Percentiles rank a stretch among this genome's conserved stretches.
Evolutionary conservation across 441 rosid species (phyloP).

Genomic region (Bruguiera hainesii): DNA sequence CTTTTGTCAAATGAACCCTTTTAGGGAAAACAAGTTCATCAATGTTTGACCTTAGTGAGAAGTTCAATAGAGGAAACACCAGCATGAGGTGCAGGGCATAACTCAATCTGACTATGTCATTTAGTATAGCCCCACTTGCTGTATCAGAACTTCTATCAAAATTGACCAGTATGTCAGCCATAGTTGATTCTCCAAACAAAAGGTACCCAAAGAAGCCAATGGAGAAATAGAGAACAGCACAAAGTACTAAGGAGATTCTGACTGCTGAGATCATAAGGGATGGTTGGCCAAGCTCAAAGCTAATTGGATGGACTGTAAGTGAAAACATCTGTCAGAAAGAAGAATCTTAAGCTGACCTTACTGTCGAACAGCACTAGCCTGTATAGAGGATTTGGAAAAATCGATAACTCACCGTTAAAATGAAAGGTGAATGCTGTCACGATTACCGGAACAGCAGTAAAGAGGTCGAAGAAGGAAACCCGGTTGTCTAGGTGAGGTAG

Average conservation of each 20-base stretch:
- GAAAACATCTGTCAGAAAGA: not conserved
- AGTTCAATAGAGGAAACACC: constrained; percentile 80
- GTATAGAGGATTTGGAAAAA: not conserved
- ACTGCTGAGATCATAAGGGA: constrained; percentile 60
- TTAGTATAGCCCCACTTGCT: constrained; percentile 46
- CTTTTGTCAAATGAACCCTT: constrained; percentile 34
- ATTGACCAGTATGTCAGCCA: constrained; percentile 75
- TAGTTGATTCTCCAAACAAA: constrained; percentile 63
- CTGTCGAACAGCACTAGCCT: not conserved
- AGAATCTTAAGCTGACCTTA: not conserved
- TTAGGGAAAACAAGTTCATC: constrained; percentile 62
- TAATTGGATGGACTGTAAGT: constrained; percentile 77
- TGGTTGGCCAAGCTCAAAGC: constrained; percentile 61
- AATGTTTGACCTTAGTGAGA: constrained; percentile 61
- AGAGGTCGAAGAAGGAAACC: constrained; percentile 61
- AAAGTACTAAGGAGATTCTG: constrained; percentile 52
- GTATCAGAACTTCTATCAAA: constrained; percentile 57
- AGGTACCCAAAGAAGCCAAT: constrained; percentile 75
- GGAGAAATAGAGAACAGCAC: constrained; percentile 58
- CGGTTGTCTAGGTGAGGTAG: constrained; percentile 46
- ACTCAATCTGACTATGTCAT: constrained; percentile 62
- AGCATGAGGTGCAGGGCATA: constrained; percentile 78
- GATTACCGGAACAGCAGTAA: constrained; percentile 82
- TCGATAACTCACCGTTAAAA: constrained; percentile 55
- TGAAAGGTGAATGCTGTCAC: constrained; percentile 91